Conservation (phyloP, 306 rosid species). For the Fragaria vesca region DNA sequence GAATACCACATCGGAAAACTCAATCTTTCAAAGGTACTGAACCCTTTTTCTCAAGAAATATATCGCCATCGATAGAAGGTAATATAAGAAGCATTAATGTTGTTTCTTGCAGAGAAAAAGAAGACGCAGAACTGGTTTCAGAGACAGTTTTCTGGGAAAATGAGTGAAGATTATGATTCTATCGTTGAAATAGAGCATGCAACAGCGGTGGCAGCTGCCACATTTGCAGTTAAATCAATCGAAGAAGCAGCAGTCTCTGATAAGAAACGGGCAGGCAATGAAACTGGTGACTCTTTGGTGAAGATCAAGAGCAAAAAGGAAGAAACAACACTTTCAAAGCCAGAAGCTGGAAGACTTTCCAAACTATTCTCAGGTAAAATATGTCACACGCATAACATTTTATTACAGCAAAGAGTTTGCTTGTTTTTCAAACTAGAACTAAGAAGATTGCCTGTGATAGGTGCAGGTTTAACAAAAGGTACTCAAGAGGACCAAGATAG, state of each 20-base stretch:
- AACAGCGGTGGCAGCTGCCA: conserved; percentile 80
- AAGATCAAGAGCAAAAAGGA: conserved; percentile 41
- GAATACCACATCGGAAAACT: conserved; percentile 38
- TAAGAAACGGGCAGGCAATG: conserved; percentile 16
- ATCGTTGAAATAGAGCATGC: conserved; percentile 39
- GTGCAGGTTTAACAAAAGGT: conserved; percentile 40
- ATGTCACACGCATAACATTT: background rate
- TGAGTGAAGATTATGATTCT: conserved; percentile 47
- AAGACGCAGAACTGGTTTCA: conserved; percentile 54
- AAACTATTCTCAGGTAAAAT: conserved; percentile 51
- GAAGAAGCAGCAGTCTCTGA: conserved; percentile 28
- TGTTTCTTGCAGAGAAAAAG: conserved; percentile 51
- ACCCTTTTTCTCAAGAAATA: background rate
- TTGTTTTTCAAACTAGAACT: no score
- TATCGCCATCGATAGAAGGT: background rate
- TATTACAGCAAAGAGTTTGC: background rate
- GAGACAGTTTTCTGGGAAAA: conserved; percentile 41
- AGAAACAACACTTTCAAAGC: conserved; percentile 29
- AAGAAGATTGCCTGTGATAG: conserved; percentile 13
- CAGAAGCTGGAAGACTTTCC: conserved; percentile 38
- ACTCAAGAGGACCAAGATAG: conserved; percentile 33
- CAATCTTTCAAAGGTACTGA: conserved; percentile 59
- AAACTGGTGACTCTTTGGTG: conserved; percentile 19
- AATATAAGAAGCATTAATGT: conserved; percentile 11
- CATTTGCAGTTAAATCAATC: conserved; percentile 44